Conservation (phyloP, 371 early-diverging fungal species). For the Apophysomyces sp. region DNA sequence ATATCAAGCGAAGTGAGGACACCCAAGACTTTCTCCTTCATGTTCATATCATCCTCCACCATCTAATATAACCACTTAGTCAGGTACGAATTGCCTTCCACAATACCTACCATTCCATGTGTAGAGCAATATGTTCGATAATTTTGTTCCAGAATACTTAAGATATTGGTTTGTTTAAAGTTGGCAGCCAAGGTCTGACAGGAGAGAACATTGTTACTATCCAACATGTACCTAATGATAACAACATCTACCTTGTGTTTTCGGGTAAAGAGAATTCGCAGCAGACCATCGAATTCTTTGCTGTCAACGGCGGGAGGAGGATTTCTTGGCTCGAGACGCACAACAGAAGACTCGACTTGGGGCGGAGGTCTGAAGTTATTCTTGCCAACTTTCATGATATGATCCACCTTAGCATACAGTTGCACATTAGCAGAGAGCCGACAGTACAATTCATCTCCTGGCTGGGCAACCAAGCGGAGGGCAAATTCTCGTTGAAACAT, state of each 20-base stretch:
- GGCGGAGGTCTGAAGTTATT: constrained; percentile 99
- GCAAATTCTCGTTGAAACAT: constrained; percentile 99
- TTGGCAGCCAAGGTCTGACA: constrained; percentile 80
- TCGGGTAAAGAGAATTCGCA: constrained; percentile 94
- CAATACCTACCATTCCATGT: constrained; percentile 56
- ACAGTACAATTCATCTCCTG: constrained; percentile 94
- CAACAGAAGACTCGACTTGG: constrained; percentile 97
- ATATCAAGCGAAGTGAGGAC: constrained; percentile 72
- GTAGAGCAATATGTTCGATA: constrained; percentile 90
- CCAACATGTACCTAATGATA: neutral
- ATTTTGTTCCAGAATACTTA: constrained; percentile 91
- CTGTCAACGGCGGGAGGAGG: constrained; percentile 96
- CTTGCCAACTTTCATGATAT: constrained; percentile 97
- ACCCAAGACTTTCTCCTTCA: constrained; percentile 70
- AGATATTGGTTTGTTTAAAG: constrained; percentile 86
- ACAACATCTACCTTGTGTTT: constrained; percentile 83
- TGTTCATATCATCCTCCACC: constrained; percentile 82
- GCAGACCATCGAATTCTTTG: constrained; percentile 97
- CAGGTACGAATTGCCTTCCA: neutral
- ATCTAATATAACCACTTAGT: constrained; percentile 46
- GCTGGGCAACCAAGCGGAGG: constrained; percentile 94
- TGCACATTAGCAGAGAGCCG: constrained; percentile 98
- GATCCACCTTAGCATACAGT: constrained; percentile 93
- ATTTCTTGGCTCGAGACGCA: constrained; percentile 92
- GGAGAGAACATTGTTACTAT: neutral